These are phyloP conservation scores for Arthroderma uncinatum DNA, from an alignment of 2,329 filamentous ascomycete genomes.

Conservation along the genomic window DNA sequence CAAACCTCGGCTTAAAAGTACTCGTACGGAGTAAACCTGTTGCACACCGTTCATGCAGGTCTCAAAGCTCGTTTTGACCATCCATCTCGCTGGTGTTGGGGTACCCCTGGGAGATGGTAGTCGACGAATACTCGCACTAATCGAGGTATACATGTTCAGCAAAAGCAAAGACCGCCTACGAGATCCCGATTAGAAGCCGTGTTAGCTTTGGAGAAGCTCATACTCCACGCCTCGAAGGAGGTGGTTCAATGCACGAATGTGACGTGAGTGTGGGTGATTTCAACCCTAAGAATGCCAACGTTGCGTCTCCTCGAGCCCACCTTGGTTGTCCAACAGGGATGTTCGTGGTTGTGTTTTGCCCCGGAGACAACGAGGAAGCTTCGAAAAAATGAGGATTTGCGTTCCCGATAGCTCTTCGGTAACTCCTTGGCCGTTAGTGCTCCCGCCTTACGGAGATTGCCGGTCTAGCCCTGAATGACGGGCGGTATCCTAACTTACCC, in stretches of 20 bases:
- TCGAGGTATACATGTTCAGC: not conserved
- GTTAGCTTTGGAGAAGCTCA: not conserved
- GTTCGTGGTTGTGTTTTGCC: constrained; percentile 1
- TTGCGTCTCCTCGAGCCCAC: not conserved
- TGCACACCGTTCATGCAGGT: constrained; percentile 4
- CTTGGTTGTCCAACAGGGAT: not conserved
- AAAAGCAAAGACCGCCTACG: not conserved
- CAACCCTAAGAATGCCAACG: not conserved
- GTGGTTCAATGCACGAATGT: not conserved
- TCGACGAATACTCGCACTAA: not conserved
- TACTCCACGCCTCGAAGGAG: no score
- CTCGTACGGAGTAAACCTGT: not conserved
- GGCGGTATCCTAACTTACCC: not conserved
- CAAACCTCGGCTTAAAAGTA: not conserved
- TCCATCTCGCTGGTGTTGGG: not conserved
- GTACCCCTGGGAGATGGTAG: not conserved
- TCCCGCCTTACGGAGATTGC: constrained; percentile 1
- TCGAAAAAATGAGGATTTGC: not conserved
- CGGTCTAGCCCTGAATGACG: not conserved
- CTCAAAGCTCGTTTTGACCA: constrained; percentile 2
- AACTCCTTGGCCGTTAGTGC: not conserved
- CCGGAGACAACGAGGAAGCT: not conserved
- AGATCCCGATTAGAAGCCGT: not conserved
- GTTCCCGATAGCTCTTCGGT: not conserved
- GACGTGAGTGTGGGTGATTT: not conserved